phyloP scores from a whole-genome alignment of 2,329 filamentous ascomycete species.

The Aspergillus proliferans region DNA sequence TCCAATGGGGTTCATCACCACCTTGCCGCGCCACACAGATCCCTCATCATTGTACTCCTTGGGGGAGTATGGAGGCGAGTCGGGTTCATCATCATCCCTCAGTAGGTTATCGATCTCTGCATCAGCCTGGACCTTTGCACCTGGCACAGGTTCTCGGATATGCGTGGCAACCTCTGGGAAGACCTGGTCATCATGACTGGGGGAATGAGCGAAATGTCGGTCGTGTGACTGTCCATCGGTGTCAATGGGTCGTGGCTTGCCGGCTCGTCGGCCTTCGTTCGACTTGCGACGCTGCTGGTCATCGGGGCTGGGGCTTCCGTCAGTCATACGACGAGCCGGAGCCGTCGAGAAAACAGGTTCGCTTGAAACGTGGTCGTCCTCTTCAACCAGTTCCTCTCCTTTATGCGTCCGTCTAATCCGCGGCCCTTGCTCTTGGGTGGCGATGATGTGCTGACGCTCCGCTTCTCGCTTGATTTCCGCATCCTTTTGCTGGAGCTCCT shows the following conservation, averaged over 20 bases:
- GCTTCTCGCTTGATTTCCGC: slow-evolving; percentile 51
- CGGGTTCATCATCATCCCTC: slow-evolving; percentile 72
- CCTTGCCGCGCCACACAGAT: slow-evolving; percentile 69
- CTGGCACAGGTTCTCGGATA: slow-evolving; percentile 36
- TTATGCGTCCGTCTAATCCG: slow-evolving; percentile 88
- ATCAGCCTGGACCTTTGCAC: slow-evolving; percentile 56
- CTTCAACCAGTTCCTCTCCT: slow-evolving; percentile 82
- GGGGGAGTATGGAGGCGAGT: slow-evolving; percentile 77
- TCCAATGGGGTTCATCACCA: slow-evolving; percentile 71
- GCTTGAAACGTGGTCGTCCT: slow-evolving; percentile 52
- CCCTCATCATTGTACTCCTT: slow-evolving; percentile 66
- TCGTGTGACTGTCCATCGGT: slow-evolving; percentile 59
- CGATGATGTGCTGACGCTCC: slow-evolving; percentile 63
- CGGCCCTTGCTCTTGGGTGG: slow-evolving; percentile 65
- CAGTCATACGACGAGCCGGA: slow-evolving; percentile 32
- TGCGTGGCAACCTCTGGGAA: slow-evolving; percentile 38
- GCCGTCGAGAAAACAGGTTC: slow-evolving; percentile 45
- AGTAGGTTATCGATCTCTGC: slow-evolving; percentile 85
- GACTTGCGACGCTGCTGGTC: slow-evolving; percentile 15
- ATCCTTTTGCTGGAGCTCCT: slow-evolving; percentile 68
- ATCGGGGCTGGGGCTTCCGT: slow-evolving; percentile 25
- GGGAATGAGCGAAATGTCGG: slow-evolving; percentile 75
- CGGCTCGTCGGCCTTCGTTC: slow-evolving; percentile 11
- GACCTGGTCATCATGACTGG: slow-evolving; percentile 44
- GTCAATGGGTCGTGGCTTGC: slow-evolving; percentile 26